These are phyloP conservation scores for Zizania palustris DNA, from an alignment of 202 grass and related monocot genomes.

Conservation along the genomic window DNA sequence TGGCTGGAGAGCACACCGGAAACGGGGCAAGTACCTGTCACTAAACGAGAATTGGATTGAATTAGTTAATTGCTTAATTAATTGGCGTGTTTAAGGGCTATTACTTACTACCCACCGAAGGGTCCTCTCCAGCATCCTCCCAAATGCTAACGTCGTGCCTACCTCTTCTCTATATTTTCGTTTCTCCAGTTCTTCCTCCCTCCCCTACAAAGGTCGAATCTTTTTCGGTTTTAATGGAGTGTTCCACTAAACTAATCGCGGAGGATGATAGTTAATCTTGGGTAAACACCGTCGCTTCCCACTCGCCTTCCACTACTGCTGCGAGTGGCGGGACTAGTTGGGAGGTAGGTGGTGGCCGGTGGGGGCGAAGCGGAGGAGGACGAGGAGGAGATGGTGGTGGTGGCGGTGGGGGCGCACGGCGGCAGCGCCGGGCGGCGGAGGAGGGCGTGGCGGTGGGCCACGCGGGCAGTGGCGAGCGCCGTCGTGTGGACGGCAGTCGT, in stretches of 20 bases:
- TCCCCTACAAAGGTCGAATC: conserved; percentile 15
- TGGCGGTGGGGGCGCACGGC: conserved; percentile 16
- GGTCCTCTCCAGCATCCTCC: neutral
- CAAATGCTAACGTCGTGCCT: conserved; percentile 50
- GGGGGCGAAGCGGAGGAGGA: neutral
- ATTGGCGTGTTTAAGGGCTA: conserved; percentile 29
- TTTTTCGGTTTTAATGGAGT: conserved; percentile 23
- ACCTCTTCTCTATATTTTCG: neutral
- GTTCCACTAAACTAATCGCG: conserved; percentile 18
- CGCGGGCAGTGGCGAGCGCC: conserved; percentile 69
- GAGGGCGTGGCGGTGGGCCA: conserved; percentile 62
- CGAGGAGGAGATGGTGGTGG: conserved; percentile 16
- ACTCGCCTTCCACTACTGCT: conserved; percentile 10
- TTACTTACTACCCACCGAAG: conserved; percentile 43
- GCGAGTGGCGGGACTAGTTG: conserved; percentile 8
- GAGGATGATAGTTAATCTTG: conserved; percentile 18
- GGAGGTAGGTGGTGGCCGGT: conserved; percentile 31
- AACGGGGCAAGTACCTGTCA: neutral
- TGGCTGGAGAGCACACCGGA: neutral
- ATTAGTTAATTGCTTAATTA: neutral
- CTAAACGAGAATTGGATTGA: neutral
- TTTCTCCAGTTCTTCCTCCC: conserved; percentile 31
- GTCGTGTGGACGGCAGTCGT: conserved; percentile 78
- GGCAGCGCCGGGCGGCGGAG: conserved; percentile 33
- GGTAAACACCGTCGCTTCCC: no score